Evolutionary conservation across 2,329 filamentous ascomycete genomes (phyloP).

Genomic region (Hypoxylon sp.): DNA sequence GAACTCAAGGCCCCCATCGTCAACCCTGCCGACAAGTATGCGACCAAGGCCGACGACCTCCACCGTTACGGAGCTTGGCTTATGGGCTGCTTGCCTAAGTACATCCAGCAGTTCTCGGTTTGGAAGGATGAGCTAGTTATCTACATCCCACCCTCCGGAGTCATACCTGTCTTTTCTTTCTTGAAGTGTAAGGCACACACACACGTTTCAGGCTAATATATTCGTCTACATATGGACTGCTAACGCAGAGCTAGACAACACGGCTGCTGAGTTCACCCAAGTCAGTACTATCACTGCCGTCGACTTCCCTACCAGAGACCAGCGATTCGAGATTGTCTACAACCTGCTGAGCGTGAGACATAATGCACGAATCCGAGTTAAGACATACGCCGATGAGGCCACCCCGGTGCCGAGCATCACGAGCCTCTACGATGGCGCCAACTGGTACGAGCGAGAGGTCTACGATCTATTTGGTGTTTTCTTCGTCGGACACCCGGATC

Average conservation of each 20-base stretch:
- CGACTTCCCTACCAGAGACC: constrained; percentile 94
- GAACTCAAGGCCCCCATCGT: constrained; percentile 83
- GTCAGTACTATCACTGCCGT: constrained; percentile 93
- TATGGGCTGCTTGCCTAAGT: constrained; percentile 96
- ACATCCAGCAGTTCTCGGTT: constrained; percentile 98
- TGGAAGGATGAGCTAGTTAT: constrained; percentile 99
- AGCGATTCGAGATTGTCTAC: constrained; percentile 98
- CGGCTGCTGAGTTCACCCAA: constrained; percentile 95
- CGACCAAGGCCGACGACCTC: constrained; percentile 86
- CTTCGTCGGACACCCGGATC: constrained; percentile 94
- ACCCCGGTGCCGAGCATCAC: constrained; percentile 92
- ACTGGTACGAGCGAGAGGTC: constrained; percentile 99
- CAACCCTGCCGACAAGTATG: constrained; percentile 94
- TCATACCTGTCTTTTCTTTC: constrained; percentile 93
- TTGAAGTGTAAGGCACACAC: constrained; percentile 75
- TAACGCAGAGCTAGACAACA: constrained; percentile 77
- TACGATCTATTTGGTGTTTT: constrained; percentile 99
- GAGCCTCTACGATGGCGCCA: constrained; percentile 90
- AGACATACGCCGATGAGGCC: constrained; percentile 98
- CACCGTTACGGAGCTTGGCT: constrained; percentile 97
- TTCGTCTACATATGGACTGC: not conserved
- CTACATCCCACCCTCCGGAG: constrained; percentile 88
- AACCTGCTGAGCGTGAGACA: constrained; percentile 96
- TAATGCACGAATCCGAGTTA: constrained; percentile 96
- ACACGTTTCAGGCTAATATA: not conserved